A percentile compares a stretch with the other conserved stretches of the same genome.
phyloP scores from a whole-genome alignment of 495 filamentous ascomycete genomes.

The Aspergillus indologenus region DNA sequence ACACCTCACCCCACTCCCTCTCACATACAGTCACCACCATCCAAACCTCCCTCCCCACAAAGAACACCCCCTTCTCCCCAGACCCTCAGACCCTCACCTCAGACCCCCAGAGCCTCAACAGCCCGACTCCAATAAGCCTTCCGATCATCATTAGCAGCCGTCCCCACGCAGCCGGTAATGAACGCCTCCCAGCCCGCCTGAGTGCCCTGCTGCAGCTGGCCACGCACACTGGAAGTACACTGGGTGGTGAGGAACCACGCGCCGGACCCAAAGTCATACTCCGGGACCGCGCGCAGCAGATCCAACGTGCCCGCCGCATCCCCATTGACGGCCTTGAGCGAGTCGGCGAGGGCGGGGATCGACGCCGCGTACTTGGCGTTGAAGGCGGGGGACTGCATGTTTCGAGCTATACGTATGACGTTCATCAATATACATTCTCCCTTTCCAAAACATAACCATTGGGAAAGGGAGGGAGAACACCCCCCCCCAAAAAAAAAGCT shows the following conservation, averaged over 20 bases:
- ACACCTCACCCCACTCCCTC: too few species aligned
- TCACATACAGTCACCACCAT: too few species aligned
- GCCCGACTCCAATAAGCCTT: constrained; percentile 54
- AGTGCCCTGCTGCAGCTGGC: constrained; percentile 45
- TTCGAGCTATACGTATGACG: constrained; percentile 55
- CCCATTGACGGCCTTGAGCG: constrained; percentile 34
- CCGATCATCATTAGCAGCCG: constrained; percentile 46
- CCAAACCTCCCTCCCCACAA: background rate
- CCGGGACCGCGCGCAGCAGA: constrained; percentile 54
- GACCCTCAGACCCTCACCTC: background rate
- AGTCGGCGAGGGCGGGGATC: constrained; percentile 44
- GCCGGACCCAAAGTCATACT: constrained; percentile 67
- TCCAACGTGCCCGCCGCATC: constrained; percentile 50
- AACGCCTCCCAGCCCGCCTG: constrained; percentile 60
- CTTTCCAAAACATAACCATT: background rate
- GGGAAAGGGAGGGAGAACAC: constrained; percentile 3
- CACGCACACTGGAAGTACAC: constrained; percentile 49
- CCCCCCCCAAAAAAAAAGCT: too few species aligned
- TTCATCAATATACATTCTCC: too few species aligned
- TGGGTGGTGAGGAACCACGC: constrained; percentile 72
- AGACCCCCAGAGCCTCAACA: constrained; percentile 33
- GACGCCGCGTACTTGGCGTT: constrained; percentile 62
- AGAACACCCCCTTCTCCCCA: too few species aligned
- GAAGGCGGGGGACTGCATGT: constrained; percentile 66
- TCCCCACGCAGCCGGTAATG: constrained; percentile 61